Evolutionary conservation across 176 grass and related monocot genomes (phyloP), one percentile per base, ranked within the genome.

Genomic region (Olyra latifolia): DNA sequence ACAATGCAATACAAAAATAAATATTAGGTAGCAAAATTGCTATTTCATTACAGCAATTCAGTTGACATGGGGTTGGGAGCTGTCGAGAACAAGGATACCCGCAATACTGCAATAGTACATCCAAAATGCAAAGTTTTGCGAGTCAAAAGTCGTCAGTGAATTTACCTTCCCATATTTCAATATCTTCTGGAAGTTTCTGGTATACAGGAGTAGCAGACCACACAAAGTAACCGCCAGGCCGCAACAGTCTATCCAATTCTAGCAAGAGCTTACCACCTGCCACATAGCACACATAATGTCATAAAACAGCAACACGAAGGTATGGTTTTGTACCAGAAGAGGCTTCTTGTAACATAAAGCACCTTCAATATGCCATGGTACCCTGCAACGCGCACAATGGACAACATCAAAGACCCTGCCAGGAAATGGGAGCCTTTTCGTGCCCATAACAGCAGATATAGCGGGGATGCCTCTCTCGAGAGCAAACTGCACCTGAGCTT

Each of bases 341-440:
- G n/a, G 0, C 0, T 59, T 49, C 57, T 12, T 28, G 29, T 44
- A n/a, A 75, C 44, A 42, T 20, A 46, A 79, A 66, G 62, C 17
- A 97, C 94, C 94, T 94, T 97, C 94, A 45, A 94, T 91, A 76
- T 97, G 94, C 91, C 94, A 97, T 60, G 94, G 94, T 65, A 97
- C 94, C 52, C 94, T 83, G 61, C 94, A 94, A 32, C 94, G 87
- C 22, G 94, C 94, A 79, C 94, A 97, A 23, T 97, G 94, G 40
- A 97, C 62, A 77, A 76, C 87, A 88, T 97, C 94, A 84, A 97
- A 97, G 77, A 97, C 89, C 60, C 72, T 79, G 38, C 91, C 71
- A 17, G 94, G 89, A 55, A 91, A 92, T 68, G 94, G 94, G 78
- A 97, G 94, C 54, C 91, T 97, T 78, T 91, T 88, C 2, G 94